Evolutionary conservation across 2,329 filamentous ascomycete species (phyloP), one percentile per base, ranked within the genome.

Genomic region (Penicillium concentricum): DNA sequence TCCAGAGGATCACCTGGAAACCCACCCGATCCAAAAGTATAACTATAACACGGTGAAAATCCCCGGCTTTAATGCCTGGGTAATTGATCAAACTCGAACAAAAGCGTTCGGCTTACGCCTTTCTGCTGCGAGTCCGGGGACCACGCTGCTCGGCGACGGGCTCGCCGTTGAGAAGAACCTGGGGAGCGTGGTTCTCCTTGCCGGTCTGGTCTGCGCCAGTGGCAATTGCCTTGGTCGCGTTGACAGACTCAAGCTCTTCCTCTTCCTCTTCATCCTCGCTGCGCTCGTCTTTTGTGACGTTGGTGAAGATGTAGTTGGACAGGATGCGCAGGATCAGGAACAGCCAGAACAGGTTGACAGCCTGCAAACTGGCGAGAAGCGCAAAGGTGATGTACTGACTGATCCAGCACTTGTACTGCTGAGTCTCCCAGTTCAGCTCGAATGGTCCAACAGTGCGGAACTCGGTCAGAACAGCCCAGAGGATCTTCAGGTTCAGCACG

Each of bases 401-500:
- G 66, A 79, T 76, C 75, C 75, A 77, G 66, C 77, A 79, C 63
- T 79, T 79, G 63, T 79, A 79, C 58, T 79, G 77, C 53, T 78
- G 73, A 2, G 76, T 78, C 59, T 79, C 78, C 78, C 78, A 80
- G 66, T 79, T 76, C 46, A 79, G 68, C 49, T 76, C 73, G 59
- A 76, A 79, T 5, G 78, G 77, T 18, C 78, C 78, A 16, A 79
- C 74, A 37, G 76, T 78, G 41, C 76, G 69, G 67, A 80, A 81
- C 57, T 78, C 73, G 26, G 78, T 79, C 56, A 79, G 62, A 16
- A 76, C 71, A 34, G 76, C 75, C 72, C 77, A 79, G 48, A 80
- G 72, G 51, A 79, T 78, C 61, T 76, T 74, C 51, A 80, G 68
- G 61, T 81, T 80, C 54, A 80, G 69, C 43, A 87, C 91, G 77